Percentiles rank a stretch among this genome's conserved stretches.
Conservation (phyloP, 306 rosid species). For the Cucurbita argyrosperma region DNA sequence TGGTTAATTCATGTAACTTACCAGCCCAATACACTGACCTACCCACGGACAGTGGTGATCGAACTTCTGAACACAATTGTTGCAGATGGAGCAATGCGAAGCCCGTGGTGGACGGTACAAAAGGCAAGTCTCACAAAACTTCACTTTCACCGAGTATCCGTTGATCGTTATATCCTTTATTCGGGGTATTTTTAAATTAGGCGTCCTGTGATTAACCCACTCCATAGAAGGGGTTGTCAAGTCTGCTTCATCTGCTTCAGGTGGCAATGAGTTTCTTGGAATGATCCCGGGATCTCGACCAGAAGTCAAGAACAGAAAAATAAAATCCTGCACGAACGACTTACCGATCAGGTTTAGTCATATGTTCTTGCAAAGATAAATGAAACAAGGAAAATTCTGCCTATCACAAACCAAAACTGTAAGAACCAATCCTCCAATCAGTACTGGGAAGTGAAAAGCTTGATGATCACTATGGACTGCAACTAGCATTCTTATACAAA, state of each 20-base stretch:
- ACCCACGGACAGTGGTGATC: constrained; percentile 99
- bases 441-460: constrained; percentile 27
- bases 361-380: constrained; percentile 2
- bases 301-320: constrained; percentile 71
- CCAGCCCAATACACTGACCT: constrained; percentile 87
- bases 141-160: constrained; percentile 62
- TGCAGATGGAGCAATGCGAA: constrained; percentile 88
- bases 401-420: constrained; percentile 70
- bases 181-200: constrained; percentile 47
- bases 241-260: constrained; percentile 40
- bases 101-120: constrained; percentile 87
- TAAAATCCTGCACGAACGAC: constrained; percentile 50
- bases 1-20: constrained; percentile 18
- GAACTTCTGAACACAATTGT: constrained; percentile 85
- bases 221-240: constrained; percentile 31
- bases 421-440: constrained; percentile 49
- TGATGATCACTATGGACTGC: constrained; percentile 16
- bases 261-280: constrained; percentile 53
- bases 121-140: constrained; percentile 82
- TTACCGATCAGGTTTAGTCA: constrained; percentile 4
- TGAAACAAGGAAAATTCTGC: constrained; percentile 6
- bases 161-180: constrained; percentile 52
- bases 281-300: constrained; percentile 90
- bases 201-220: constrained; percentile 39
- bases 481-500: constrained; percentile 56